Conservation (phyloP, 192 early-diverging fungal species). For the Gaertneriomyces sp. region DNA sequence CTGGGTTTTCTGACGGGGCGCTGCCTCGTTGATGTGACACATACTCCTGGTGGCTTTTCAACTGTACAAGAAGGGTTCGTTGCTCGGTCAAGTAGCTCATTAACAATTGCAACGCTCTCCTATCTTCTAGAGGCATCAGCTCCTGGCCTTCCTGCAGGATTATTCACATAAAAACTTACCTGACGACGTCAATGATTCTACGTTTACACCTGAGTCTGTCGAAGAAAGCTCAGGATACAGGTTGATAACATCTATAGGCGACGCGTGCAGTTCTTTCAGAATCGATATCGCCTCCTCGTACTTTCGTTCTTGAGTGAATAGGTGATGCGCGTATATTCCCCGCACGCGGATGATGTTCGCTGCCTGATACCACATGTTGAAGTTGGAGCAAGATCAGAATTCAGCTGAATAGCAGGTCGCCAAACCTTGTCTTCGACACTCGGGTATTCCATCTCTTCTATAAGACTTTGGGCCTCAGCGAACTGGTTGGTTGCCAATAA, state of each 20-base stretch:
- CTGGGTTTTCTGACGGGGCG: constrained; percentile 30
- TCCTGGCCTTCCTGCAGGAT: constrained; percentile 3
- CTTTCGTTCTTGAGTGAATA: constrained; percentile 47
- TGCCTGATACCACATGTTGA: constrained; percentile 19
- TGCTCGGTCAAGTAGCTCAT: constrained; percentile 88
- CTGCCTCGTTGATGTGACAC: constrained; percentile 19
- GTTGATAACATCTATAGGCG: constrained; percentile 56
- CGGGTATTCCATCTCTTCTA: constrained; percentile 55
- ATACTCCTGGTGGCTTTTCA: constrained; percentile 28
- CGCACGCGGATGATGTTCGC: constrained; percentile 53
- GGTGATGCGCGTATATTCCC: constrained; percentile 52
- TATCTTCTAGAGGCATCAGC: constrained; percentile 37
- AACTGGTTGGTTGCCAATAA: constrained; percentile 38
- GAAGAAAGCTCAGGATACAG: constrained; percentile 51
- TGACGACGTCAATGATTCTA: background rate
- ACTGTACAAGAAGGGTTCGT: constrained; percentile 67
- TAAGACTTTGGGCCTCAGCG: constrained; percentile 44
- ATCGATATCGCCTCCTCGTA: constrained; percentile 50
- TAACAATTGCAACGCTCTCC: constrained; percentile 59
- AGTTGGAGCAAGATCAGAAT: background rate
- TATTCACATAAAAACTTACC: constrained; percentile 1
- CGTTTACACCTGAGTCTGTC: constrained; percentile 14
- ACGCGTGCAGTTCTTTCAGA: constrained; percentile 50
- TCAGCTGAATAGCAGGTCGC: background rate
- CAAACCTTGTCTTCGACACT: constrained; percentile 47